Evolutionary conservation across 768 basidiomycete species (phyloP).

Genomic region (Cystofilobasidium bisporidii): DNA sequence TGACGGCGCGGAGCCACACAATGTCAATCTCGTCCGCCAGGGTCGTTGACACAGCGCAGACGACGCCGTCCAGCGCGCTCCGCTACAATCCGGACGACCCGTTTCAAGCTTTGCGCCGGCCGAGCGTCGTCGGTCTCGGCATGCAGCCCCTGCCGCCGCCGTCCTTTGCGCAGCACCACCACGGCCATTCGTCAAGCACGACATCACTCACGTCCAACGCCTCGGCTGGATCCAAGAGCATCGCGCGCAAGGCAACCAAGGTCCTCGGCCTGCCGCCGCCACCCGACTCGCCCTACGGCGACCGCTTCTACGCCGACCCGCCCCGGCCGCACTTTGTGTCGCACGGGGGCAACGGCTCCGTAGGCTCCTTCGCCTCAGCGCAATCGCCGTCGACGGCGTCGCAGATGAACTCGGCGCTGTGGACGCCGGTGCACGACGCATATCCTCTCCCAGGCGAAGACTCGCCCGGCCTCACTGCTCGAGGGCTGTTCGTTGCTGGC

Average conservation of each 20-base stretch:
- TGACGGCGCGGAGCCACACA: neutral
- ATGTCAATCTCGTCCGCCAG: neutral
- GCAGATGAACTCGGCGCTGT: neutral
- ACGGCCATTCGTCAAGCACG: neutral
- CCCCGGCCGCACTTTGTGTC: conserved; percentile 1
- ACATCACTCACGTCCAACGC: neutral
- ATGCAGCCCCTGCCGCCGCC: neutral
- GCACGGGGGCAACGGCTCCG: neutral
- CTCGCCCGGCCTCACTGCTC: neutral
- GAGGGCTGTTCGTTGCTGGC: neutral
- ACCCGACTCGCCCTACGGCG: neutral
- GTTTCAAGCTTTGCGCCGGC: neutral
- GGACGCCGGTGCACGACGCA: neutral
- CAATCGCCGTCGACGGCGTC: neutral
- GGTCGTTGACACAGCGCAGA: neutral
- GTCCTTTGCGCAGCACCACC: neutral
- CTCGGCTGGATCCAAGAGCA: neutral
- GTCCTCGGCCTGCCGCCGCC: conserved; percentile 8
- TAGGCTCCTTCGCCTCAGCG: neutral
- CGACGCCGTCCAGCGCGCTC: neutral
- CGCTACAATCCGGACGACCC: neutral
- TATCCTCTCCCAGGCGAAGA: neutral
- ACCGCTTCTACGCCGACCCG: neutral
- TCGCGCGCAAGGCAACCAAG: conserved; percentile 2
- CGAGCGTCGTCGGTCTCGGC: no score